Base-by-base conservation (phyloP, 2,329 filamentous ascomycete genomes). In the Cladosporium sp. region DNA sequence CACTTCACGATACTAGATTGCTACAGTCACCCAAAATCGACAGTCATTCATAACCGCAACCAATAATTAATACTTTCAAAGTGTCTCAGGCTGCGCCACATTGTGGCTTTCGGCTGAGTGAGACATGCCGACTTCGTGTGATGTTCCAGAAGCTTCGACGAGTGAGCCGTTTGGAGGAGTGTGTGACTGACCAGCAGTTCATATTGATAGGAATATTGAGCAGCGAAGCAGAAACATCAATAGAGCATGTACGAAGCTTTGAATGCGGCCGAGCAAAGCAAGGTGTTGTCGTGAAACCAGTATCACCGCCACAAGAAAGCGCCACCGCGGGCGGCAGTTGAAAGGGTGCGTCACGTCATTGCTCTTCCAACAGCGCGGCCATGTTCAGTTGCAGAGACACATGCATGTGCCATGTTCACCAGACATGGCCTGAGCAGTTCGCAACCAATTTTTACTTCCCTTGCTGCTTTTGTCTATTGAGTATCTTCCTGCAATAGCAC, bases 261-360 rank as follows among this genome's bases (percentile, higher is more conserved):
- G 4, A 11, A 12, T 9, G 30, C 30, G 11, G 30, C 30, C 11
- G 30, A 34, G 30, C 30, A 34, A 34, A 34, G 30, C 30, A 34
- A 34, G 30, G 30, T 34, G 30, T 34, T 34, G 40, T 43, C 43
- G 43, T 49, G 19, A 43, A 43, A 19, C 40, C 19, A 25, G 28
- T 49, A 34, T 36, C 45, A n/a, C 15, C 8, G 45, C 45, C 40
- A 43, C 45, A 34, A 34, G 28, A 25, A 36, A 39, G 36, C 49
- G 49, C 49, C 50, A 51, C 50, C 7, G 20, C 30, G 30, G 30
- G 30, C 30, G 30, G 20, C 42, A 14, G 12, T 14, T 11, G 17
- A 20, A 20, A 45, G 15, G 38, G 38, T n/a, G 39, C 14, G 40
- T 43, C 40, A 55, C 52, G 52, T 55, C 52, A 55, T 55, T 15